These are phyloP conservation scores for Emmonsiellopsis sp. DNA, from an alignment of 2,329 filamentous ascomycete species.

Conservation along the genomic window DNA sequence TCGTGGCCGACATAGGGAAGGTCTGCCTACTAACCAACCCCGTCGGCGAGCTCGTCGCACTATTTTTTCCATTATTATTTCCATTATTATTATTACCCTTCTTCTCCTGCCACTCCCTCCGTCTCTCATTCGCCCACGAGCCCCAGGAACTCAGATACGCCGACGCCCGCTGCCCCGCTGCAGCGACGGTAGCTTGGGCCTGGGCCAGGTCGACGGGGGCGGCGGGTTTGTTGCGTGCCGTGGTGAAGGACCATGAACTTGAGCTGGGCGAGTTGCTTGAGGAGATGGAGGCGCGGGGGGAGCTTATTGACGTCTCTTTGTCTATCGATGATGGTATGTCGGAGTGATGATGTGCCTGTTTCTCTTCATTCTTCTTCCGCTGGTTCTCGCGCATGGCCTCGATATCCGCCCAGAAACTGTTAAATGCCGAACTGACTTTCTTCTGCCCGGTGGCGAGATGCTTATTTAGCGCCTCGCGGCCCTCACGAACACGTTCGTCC, in stretches of 20 bases:
- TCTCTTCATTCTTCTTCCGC: slow-evolving; percentile 41
- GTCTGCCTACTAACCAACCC: neutral
- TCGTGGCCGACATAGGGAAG: neutral
- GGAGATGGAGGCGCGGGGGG: slow-evolving; percentile 19
- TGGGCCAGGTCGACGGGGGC: slow-evolving; percentile 42
- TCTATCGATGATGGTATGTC: slow-evolving; percentile 24
- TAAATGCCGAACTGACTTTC: slow-evolving; percentile 80
- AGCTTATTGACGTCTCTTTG: slow-evolving; percentile 17
- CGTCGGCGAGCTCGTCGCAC: slow-evolving; percentile 2
- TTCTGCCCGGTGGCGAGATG: slow-evolving; percentile 82
- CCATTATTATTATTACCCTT: slow-evolving; percentile 14
- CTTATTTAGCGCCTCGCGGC: slow-evolving; percentile 76
- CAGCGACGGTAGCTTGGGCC: slow-evolving; percentile 46
- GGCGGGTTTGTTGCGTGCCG: slow-evolving; percentile 23
- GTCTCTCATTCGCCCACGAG: slow-evolving; percentile 47
- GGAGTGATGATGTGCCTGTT: slow-evolving; percentile 10
- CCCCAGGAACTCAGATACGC: slow-evolving; percentile 58
- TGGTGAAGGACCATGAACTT: slow-evolving; percentile 20
- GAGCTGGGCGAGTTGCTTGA: slow-evolving; percentile 11
- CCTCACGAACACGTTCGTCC: slow-evolving; percentile 78
- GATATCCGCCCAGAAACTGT: slow-evolving; percentile 82
- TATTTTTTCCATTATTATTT: slow-evolving; percentile 5
- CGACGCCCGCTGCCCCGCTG: slow-evolving; percentile 48
- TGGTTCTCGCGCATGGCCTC: slow-evolving; percentile 71
- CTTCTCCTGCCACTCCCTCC: slow-evolving; percentile 38